Percentiles rank a stretch among this genome's conserved stretches.
Evolutionary conservation across 805 yeast species (phyloP).

Genomic region (Brettanomyces custersianus): DNA sequence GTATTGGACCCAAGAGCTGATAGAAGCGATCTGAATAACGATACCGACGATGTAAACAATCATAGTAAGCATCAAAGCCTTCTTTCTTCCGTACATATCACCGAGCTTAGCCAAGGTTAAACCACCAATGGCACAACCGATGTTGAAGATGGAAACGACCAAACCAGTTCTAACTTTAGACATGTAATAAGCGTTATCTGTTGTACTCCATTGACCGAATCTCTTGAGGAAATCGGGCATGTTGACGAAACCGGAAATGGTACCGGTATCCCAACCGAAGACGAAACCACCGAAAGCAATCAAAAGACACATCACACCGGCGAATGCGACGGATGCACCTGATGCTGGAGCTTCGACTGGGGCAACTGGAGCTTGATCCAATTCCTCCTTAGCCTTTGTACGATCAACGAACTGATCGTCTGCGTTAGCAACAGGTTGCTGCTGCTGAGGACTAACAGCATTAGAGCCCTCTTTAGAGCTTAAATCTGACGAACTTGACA

Average conservation of each 20-base stretch:
- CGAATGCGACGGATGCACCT: slow-evolving; percentile 10
- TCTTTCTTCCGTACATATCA: slow-evolving; percentile 53
- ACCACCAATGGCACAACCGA: slow-evolving; percentile 72
- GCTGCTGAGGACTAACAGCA: neutral
- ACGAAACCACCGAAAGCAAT: slow-evolving; percentile 73
- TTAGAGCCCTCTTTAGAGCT: slow-evolving; percentile 1
- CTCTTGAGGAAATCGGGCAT: slow-evolving; percentile 43
- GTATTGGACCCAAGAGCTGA: slow-evolving; percentile 50
- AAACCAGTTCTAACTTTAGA: slow-evolving; percentile 50
- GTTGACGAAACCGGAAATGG: slow-evolving; percentile 62
- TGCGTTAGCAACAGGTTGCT: too few relatives aligned
- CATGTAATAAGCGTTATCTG: slow-evolving; percentile 33
- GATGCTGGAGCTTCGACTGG: slow-evolving; percentile 16
- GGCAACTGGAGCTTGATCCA: slow-evolving; percentile 11
- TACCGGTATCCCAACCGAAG: slow-evolving; percentile 73
- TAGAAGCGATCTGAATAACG: slow-evolving; percentile 49
- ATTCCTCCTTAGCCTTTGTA: slow-evolving; percentile 3
- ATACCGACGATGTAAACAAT: slow-evolving; percentile 53
- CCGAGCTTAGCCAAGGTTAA: slow-evolving; percentile 46
- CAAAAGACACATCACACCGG: slow-evolving; percentile 33
- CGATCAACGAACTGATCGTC: neutral
- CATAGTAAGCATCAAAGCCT: slow-evolving; percentile 45
- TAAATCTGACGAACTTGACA: slow-evolving; percentile 4
- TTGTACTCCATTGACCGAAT: slow-evolving; percentile 35
- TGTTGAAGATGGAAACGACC: slow-evolving; percentile 60